Conservation (phyloP, 202 grass and related monocot genomes). For the Setaria viridis region DNA sequence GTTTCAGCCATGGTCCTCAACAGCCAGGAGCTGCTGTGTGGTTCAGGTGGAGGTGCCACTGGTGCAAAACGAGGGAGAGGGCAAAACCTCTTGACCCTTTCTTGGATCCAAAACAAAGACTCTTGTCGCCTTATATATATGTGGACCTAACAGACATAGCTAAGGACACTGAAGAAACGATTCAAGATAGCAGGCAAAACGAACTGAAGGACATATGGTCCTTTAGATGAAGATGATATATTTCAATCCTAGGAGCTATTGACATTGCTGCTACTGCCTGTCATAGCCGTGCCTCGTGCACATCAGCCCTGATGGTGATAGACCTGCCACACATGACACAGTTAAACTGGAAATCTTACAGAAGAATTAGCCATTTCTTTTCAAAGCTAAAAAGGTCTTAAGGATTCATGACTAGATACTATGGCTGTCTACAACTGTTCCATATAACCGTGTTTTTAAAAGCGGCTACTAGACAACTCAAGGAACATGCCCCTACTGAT, state of each 20-base stretch:
- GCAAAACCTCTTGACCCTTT: not conserved
- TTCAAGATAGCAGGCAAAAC: not conserved
- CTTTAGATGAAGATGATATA: not conserved
- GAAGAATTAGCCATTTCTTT: not conserved
- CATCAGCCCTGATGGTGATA: not conserved
- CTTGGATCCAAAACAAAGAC: not conserved
- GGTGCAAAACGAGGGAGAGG: not conserved
- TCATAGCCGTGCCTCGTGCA: not conserved
- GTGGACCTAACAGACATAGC: not conserved
- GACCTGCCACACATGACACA: constrained; percentile 1
- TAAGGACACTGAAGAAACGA: not conserved
- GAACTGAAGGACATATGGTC: constrained; percentile 15
- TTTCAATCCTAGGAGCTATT: not conserved
- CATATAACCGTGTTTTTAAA: not conserved
- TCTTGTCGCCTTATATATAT: not conserved
- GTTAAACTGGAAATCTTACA: constrained; percentile 14
- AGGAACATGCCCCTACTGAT: not conserved
- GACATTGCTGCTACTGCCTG: not conserved
- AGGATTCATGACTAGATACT: constrained; percentile 4
- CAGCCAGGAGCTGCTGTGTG: not conserved
- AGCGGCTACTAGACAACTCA: not conserved
- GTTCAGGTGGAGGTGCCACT: not conserved
- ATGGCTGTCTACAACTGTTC: not conserved
- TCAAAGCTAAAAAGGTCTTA: not conserved
- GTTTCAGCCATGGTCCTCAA: not conserved